phyloP scores from a whole-genome alignment of 1,284 basidiomycete species.

The Caloboletus firmus region DNA sequence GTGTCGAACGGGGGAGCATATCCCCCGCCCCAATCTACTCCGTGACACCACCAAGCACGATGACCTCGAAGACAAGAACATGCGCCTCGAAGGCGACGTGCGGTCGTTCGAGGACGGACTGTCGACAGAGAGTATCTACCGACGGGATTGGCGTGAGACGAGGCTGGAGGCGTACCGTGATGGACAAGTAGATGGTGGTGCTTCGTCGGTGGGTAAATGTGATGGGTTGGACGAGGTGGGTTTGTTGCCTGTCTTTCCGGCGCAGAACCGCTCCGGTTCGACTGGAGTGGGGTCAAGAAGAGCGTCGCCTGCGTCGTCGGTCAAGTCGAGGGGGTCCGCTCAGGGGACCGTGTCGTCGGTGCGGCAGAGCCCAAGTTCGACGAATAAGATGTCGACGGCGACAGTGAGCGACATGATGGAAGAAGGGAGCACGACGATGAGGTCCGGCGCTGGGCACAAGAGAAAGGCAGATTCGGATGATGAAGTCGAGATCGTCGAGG shows the following conservation, averaged over 20 bases:
- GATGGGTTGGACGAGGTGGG: conserved; percentile 40
- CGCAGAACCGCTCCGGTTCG: conserved; percentile 19
- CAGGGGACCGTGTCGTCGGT: conserved; percentile 39
- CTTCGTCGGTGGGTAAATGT: conserved; percentile 18
- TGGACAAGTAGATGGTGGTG: conserved; percentile 2
- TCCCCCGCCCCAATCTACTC: conserved; percentile 21
- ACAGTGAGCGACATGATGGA: conserved; percentile 45
- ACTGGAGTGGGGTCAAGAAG: conserved; percentile 25
- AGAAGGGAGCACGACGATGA: conserved; percentile 34
- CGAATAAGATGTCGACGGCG: conserved; percentile 39
- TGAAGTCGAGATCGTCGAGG: conserved; percentile 57
- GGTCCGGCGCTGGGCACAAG: conserved; percentile 38
- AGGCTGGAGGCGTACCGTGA: conserved; percentile 36
- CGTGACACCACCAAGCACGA: background rate
- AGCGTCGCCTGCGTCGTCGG: conserved; percentile 49
- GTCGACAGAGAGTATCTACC: conserved; percentile 61
- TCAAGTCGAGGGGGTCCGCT: conserved; percentile 49
- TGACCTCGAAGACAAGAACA: conserved; percentile 6
- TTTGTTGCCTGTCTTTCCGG: conserved; percentile 17
- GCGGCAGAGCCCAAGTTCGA: conserved; percentile 44
- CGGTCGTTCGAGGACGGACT: conserved; percentile 66
- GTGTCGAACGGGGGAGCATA: conserved; percentile 59
- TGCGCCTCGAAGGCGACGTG: conserved; percentile 44
- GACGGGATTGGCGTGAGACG: conserved; percentile 73
- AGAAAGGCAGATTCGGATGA: conserved; percentile 52